Evolutionary conservation across 768 basidiomycete species (phyloP), one percentile per base, ranked within the genome.

Genomic region (Amanita subjunquillea): DNA sequence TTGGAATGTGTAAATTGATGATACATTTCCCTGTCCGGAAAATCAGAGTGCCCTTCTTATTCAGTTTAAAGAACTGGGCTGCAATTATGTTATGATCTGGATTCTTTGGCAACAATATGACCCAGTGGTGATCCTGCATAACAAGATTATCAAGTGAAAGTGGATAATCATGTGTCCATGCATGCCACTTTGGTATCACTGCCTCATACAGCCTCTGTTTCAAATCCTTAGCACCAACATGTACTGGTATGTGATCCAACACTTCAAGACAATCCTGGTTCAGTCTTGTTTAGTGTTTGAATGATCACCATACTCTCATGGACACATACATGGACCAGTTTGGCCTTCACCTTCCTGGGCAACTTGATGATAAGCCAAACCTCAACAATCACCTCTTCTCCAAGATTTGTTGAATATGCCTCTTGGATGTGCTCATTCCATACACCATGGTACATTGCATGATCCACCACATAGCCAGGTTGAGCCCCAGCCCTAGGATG

Each of bases 161-260:
- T 57, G 56, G 17, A 57, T 44, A 4, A 55, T 54, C 6, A 57
- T 43, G 0, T 5, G 58, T 60, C 49, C 50, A 60, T 39, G 23
- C 36, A 4, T 54, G 46, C 56, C 56, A 62, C 22, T 23, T 27
- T 0, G 58, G 58, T 10, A 58, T 38, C 1, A 64, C 8, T 4
- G 51, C 48, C 12, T 56, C 23, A 39, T 57, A 64, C 7, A 55
- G 48, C 6, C 58, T 45, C 2, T 6, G 6, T 37, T 63, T 63
- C 10, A 64, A 55, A 1, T 56, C 57, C 2, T 6, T 20, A 7
- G 55, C 56, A 10, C 62, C 61, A 22, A 66, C 62, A 40, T 63
- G 62, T 32, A 57, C 60, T 1, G 61, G 60, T 39, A 64, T 57
- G 41, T 63, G 50, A 6, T 55, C 50, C 1, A 63, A 53, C 4